Evolutionary conservation across 352 stramenopile species (phyloP), one percentile per base, ranked within the genome.

Genomic region (Thraustotheca clavata): DNA sequence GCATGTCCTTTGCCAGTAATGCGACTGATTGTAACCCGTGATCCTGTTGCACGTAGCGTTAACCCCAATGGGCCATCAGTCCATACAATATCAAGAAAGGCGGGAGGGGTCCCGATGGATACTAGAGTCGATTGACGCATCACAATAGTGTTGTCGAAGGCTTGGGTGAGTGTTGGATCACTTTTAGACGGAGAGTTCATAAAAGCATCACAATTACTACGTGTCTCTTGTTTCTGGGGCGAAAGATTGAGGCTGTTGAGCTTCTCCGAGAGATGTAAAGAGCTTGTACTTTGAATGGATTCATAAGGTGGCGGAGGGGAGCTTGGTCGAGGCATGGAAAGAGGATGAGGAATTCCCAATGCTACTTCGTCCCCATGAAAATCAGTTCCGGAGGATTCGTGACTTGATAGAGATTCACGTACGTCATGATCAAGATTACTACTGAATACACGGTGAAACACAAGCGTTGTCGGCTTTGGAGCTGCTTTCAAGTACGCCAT

Each of bases 401-500:
- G 43, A 31, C 43, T 52, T 11, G 39, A 47, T n/a, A 47, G 4
- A 2, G 39, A 47, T 24, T 9, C 34, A 2, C n/a, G 43, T n/a
- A 47, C 39, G n/a, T n/a, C 22, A 18, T 24, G 24, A 7, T 63
- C 55, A 4, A 27, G 32, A 18, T 65, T 46, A 32, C 7, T 33
- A n/a, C 12, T 38, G 4, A 22, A 31, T 3, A 12, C 14, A n/a
- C 57, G 57, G 16, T 54, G 57, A 32, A 65, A 65, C 26, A 65
- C 57, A 46, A 65, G 57, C 36, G 39, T 41, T 5, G 57, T 46
- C 22, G 57, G 57, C 39, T 65, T 65, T 18, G 57, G 57, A n/a
- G 57, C 57, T 11, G 57, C 57, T 32, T 65, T 65, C 29, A 65
- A 32, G 57, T 54, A 65, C 12, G 46, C 57, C 57, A 65, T 65